Conservation (phyloP, 805 yeast genomes). For the Kurtzmaniella cleridarum region DNA sequence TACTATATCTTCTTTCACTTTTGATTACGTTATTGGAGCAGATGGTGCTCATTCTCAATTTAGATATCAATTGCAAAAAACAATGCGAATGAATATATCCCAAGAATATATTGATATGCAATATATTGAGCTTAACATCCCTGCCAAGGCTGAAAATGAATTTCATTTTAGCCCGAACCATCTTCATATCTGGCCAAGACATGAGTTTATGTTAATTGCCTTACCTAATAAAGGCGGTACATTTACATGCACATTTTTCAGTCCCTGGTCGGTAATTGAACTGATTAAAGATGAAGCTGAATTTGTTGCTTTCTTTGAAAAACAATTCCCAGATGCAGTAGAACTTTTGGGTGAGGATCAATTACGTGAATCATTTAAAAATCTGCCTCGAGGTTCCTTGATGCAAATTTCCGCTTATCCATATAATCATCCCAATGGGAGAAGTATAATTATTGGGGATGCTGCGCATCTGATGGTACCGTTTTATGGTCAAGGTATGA, state of each 20-base stretch:
- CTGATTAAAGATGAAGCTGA: slow-evolving; percentile 39
- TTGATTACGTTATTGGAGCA: slow-evolving; percentile 70
- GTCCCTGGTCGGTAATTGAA: slow-evolving; percentile 67
- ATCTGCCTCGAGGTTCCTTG: slow-evolving; percentile 72
- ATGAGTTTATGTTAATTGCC: slow-evolving; percentile 83
- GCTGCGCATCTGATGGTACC: slow-evolving; percentile 98
- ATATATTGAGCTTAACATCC: slow-evolving; percentile 75
- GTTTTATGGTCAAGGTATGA: slow-evolving; percentile 97
- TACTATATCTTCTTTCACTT: slow-evolving; percentile 17
- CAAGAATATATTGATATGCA: slow-evolving; percentile 83
- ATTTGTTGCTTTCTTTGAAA: slow-evolving; percentile 49
- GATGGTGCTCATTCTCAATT: slow-evolving; percentile 82
- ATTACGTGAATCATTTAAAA: slow-evolving; percentile 44
- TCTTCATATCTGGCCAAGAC: slow-evolving; percentile 90
- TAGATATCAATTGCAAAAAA: slow-evolving; percentile 62
- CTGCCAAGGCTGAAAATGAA: slow-evolving; percentile 34
- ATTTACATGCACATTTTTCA: slow-evolving; percentile 85
- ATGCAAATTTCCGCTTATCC: slow-evolving; percentile 67
- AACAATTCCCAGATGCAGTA: slow-evolving; percentile 71
- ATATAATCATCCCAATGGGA: slow-evolving; percentile 56
- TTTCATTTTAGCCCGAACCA: slow-evolving; percentile 66
- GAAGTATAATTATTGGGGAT: slow-evolving; percentile 74
- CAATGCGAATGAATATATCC: slow-evolving; percentile 58
- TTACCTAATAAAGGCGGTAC: slow-evolving; percentile 81
- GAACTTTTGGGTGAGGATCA: slow-evolving; percentile 56